A percentile compares a stretch with the other conserved stretches of the same genome.
Evolutionary conservation across 1,284 basidiomycete species (phyloP).

Genomic region (Malassezia sympodialis): DNA sequence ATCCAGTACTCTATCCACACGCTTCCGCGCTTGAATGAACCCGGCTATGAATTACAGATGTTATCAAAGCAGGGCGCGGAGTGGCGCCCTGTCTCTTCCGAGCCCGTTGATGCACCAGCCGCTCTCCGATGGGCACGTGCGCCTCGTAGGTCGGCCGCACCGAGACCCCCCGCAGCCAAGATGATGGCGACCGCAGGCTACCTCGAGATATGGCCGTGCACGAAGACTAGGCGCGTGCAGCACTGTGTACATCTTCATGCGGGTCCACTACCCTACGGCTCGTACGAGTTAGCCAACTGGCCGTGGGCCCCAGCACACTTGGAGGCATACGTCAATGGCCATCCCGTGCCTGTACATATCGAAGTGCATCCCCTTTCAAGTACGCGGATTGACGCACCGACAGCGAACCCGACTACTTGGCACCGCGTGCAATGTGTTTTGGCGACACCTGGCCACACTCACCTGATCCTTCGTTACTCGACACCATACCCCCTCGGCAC

Average conservation of each 20-base stretch:
- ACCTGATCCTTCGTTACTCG: not conserved
- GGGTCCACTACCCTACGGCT: not conserved
- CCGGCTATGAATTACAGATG: not conserved
- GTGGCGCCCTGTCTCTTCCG: not conserved
- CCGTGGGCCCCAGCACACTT: not conserved
- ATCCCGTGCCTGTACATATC: not conserved
- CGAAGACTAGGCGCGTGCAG: not conserved
- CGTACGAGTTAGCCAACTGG: not conserved
- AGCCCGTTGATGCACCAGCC: not conserved
- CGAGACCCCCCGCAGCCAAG: not conserved
- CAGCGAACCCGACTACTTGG: not conserved
- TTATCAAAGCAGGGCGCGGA: not conserved
- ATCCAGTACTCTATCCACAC: not conserved
- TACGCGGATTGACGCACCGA: not conserved
- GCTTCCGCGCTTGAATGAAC: not conserved
- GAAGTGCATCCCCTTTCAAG: not conserved
- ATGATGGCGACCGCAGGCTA: not conserved
- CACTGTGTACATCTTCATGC: not conserved
- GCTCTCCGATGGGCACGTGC: not conserved
- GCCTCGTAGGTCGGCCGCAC: not conserved
- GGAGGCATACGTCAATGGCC: not conserved
- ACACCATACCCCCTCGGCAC: not conserved
- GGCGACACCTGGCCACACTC: not conserved
- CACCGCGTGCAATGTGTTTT: not conserved
- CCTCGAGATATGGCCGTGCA: constrained; percentile 6